Evolutionary conservation across 192 early-diverging fungal genomes (phyloP).

Genomic region (Podila verticillata): DNA sequence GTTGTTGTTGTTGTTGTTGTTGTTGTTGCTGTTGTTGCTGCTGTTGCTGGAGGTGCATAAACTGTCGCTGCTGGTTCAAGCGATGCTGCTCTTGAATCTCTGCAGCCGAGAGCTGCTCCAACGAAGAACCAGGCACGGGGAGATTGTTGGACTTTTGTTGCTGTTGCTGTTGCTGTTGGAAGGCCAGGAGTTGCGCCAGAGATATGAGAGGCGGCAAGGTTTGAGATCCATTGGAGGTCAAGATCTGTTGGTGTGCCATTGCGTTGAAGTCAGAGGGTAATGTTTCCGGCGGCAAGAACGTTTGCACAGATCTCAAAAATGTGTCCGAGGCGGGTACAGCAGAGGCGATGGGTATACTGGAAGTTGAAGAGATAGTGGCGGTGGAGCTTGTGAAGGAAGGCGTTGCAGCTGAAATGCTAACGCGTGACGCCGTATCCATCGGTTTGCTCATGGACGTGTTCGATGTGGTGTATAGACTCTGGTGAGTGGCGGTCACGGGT

Average conservation of each 20-base stretch:
- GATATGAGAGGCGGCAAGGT: slow-evolving; percentile 21
- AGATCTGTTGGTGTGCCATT: slow-evolving; percentile 23
- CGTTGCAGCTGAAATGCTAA: neutral
- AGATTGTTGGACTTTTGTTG: slow-evolving; percentile 3
- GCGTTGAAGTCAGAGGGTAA: slow-evolving; percentile 37
- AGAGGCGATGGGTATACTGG: neutral
- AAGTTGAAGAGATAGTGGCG: neutral
- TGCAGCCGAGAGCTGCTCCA: slow-evolving; percentile 13
- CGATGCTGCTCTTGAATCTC: slow-evolving; percentile 48
- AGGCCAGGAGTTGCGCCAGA: slow-evolving; percentile 27
- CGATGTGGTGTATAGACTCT: too few relatives aligned
- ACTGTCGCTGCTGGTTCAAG: slow-evolving; percentile 39
- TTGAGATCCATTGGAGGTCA: slow-evolving; percentile 19
- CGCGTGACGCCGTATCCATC: neutral
- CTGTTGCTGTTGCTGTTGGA: slow-evolving; percentile 14
- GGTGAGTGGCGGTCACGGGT: too few relatives aligned
- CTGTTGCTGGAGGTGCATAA: slow-evolving; percentile 25
- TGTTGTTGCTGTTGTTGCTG: slow-evolving; percentile 21
- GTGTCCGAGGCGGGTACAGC: neutral
- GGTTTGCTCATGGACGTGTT: too few relatives aligned
- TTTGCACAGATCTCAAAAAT: slow-evolving; percentile 19
- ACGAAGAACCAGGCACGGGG: neutral
- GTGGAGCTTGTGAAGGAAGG: neutral
- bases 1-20: neutral
- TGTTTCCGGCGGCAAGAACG: slow-evolving; percentile 22